phyloP scores from a whole-genome alignment of 1,139 yeast species.

The Diutina rugosa region DNA sequence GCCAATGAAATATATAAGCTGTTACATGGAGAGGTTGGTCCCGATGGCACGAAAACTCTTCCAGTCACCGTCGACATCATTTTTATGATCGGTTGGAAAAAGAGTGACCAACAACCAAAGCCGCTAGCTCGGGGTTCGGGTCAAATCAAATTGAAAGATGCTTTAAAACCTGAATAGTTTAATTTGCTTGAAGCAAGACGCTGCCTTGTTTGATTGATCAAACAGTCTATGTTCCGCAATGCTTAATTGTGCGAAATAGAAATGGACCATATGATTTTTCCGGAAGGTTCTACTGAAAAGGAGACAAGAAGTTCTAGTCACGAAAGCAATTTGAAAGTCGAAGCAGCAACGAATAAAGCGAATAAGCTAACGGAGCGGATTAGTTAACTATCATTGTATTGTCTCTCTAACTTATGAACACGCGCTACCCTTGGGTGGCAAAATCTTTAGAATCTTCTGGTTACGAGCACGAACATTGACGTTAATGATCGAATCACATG shows the following conservation, averaged over 20 bases:
- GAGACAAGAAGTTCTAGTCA: no score
- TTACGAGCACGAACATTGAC: not conserved
- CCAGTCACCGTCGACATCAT: constrained; percentile 64
- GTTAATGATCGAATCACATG: not conserved
- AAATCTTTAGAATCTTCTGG: not conserved
- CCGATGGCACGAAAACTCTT: constrained; percentile 26
- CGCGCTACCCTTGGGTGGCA: not conserved
- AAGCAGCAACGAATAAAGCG: no score
- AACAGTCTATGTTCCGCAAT: not conserved
- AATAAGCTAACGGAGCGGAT: no score
- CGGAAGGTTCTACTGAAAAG: no score
- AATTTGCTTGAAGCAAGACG: not conserved
- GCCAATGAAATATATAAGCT: constrained; percentile 64
- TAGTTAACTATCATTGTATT: not conserved
- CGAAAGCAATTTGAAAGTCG: no score
- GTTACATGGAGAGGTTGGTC: constrained; percentile 55
- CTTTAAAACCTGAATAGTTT: not conserved
- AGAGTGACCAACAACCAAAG: constrained; percentile 52
- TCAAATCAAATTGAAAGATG: constrained; percentile 53
- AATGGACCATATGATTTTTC: no score
- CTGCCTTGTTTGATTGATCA: not conserved
- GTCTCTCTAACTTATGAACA: not conserved
- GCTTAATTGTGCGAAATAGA: not conserved
- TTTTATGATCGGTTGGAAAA: constrained; percentile 86
- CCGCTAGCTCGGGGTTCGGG: constrained; percentile 68